Conservation (phyloP, 306 rosid genomes). For the Lagenaria siceraria region DNA sequence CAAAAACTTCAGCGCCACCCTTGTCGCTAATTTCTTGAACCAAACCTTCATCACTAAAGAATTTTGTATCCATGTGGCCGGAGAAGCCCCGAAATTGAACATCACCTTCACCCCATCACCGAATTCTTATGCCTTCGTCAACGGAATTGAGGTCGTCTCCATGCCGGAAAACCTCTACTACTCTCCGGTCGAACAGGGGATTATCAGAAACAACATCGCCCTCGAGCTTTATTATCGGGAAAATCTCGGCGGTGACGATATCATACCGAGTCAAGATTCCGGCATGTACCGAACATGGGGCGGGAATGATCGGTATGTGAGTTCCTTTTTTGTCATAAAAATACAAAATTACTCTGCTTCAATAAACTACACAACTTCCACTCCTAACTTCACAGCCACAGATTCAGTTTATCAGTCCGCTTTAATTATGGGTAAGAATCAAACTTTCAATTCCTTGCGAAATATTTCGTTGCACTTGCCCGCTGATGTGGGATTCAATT, state of each 20-base stretch:
- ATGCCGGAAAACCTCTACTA: slow-evolving; percentile 56
- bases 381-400: not conserved
- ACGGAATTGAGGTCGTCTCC: slow-evolving; percentile 63
- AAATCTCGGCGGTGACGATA: slow-evolving; percentile 13
- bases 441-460: rapidly evolving
- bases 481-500: slow-evolving; percentile 6
- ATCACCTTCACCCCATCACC: slow-evolving; percentile 31
- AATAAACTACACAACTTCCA: not conserved
- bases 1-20: slow-evolving; percentile 28
- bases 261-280: not conserved
- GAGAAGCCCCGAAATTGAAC: slow-evolving; percentile 13
- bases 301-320: rapidly evolving
- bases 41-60: slow-evolving; percentile 13
- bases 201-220: not conserved
- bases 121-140: slow-evolving; percentile 40
- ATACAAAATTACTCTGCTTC: not conserved
- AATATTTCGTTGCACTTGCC: slow-evolving; percentile 13
- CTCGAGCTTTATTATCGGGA: slow-evolving; percentile 14
- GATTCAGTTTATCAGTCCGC: not conserved
- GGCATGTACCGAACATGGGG: slow-evolving; percentile 22
- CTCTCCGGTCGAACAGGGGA: not conserved
- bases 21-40: slow-evolving; percentile 5
- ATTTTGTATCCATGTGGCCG: slow-evolving; percentile 24
- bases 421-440: not conserved
- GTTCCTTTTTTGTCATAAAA: rapidly evolving